Evolutionary conservation across 1,284 basidiomycete species (phyloP), one percentile per base, ranked within the genome.

Genomic region (Pascua guehoae): DNA sequence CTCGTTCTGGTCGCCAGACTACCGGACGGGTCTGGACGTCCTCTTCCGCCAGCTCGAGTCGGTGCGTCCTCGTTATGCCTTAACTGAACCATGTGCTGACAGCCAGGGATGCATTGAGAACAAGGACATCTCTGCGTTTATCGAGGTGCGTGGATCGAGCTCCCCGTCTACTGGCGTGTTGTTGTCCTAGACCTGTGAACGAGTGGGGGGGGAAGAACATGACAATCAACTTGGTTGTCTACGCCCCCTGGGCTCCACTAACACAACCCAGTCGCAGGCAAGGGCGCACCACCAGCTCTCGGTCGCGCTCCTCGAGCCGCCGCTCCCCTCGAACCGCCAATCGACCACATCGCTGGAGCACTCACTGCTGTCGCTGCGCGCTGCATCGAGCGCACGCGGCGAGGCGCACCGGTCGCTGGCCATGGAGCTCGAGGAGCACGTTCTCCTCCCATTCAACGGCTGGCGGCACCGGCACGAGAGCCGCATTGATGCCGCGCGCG

Each of bases 1-100:
- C 76, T 91, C 89, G 41, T 94, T 94, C 80, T 94, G 91, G 91
- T 84, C 90, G 10, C 86, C 89, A 72, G 89, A 92, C 78, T 91
- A 91, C 71, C 82, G 89, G 42, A 83, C 80, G 57, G 91, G 91
- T 39, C 81, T 93, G 32, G 85, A 92, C 63, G 83, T 88, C 17
- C 76, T 92, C 18, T 90, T 85, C 72, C 76, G 72, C 48, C 88
- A 89, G 76, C 83, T 92, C 40, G 86, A 91, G 67, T 86, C 89
- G 81, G 88, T 87, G 64, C 54, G 24, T 32, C 24, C 24, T 32
- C 7, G 4, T 32, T 32, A 80, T 67, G 0, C 32, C 32, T 45
- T 53, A n/a, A 8, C 10, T 49, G n/a, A n/a, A 9, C 10, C 15
- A 55, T 15, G 32, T 49, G 53, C 46, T 49, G 45, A 53, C 44